These are phyloP conservation scores for Leishmania mexicana DNA, from an alignment of 208 protist genomes.

Conservation along the genomic window DNA sequence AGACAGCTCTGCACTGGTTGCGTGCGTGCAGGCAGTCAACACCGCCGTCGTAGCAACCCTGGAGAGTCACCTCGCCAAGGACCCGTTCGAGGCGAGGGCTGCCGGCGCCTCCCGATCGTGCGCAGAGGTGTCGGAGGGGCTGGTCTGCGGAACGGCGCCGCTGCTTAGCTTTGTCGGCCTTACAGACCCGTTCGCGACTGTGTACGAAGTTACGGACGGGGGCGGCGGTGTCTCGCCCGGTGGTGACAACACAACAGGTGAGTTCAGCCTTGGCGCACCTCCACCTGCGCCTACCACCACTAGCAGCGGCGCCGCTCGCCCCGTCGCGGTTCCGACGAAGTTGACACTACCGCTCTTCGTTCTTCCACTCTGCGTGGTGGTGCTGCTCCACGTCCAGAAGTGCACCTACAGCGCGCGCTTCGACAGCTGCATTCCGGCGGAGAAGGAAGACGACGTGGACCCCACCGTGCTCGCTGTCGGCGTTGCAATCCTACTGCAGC, in stretches of 20 bases:
- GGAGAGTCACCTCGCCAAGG: slow-evolving; percentile 36
- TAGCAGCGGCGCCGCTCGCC: neutral
- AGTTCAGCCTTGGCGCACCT: neutral
- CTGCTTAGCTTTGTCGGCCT: slow-evolving; percentile 22
- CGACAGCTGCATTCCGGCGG: slow-evolving; percentile 50
- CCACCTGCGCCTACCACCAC: neutral
- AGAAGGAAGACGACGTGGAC: slow-evolving; percentile 73
- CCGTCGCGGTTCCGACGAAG: slow-evolving; percentile 32
- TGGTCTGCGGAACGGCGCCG: slow-evolving; percentile 20
- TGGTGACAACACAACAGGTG: neutral
- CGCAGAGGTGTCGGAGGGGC: slow-evolving; percentile 17
- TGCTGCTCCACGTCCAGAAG: slow-evolving; percentile 57
- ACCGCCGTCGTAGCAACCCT: slow-evolving; percentile 87
- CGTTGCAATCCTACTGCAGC: slow-evolving; percentile 91
- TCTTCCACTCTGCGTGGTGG: slow-evolving; percentile 79
- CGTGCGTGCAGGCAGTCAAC: slow-evolving; percentile 85
- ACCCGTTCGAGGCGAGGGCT: neutral
- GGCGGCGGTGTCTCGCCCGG: neutral
- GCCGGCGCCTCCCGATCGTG: slow-evolving; percentile 2
- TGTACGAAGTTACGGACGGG: slow-evolving; percentile 22
- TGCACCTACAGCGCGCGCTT: slow-evolving; percentile 66
- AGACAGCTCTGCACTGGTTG: slow-evolving; percentile 81
- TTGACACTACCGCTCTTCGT: slow-evolving; percentile 71
- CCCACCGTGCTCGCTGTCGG: slow-evolving; percentile 87
- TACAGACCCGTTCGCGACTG: slow-evolving; percentile 13